Evolutionary conservation across 805 yeast genomes (phyloP).

Genomic region (Nematodospora valgi): DNA sequence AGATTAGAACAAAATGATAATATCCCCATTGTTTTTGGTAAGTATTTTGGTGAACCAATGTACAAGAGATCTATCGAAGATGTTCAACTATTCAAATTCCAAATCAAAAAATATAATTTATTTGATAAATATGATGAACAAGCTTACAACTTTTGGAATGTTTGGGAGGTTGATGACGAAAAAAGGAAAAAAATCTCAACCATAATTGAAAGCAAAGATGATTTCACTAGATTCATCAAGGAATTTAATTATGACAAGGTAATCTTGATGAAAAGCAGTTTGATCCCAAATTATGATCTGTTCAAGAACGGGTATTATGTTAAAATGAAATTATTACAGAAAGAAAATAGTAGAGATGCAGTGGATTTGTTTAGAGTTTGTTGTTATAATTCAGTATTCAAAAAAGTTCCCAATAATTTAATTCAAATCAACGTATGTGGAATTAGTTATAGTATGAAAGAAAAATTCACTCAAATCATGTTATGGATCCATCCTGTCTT

Average conservation of each 20-base stretch:
- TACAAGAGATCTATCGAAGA: not conserved
- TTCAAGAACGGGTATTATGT: constrained; percentile 7
- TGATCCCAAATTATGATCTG: constrained; percentile 3
- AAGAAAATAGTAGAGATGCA: not conserved
- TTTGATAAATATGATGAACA: constrained; percentile 1
- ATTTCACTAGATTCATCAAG: constrained; percentile 1
- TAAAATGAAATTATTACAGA: constrained; percentile 2
- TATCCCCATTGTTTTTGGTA: constrained; percentile 4
- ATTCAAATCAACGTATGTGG: constrained; percentile 5
- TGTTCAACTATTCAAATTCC: not conserved
- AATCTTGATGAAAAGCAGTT: constrained; percentile 4
- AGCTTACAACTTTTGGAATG: constrained; percentile 4
- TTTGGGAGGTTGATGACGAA: constrained; percentile 4
- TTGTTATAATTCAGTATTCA: constrained; percentile 1
- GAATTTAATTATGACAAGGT: not conserved
- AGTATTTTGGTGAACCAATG: constrained; percentile 4
- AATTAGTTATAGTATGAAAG: not conserved
- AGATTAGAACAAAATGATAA: no score
- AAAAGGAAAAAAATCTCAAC: constrained; percentile 2
- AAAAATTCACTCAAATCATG: constrained; percentile 1
- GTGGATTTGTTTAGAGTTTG: not conserved
- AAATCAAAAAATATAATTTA: not conserved
- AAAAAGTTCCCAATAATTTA: not conserved
- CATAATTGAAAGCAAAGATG: constrained; percentile 2
- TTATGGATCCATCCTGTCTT: constrained; percentile 9